Base-by-base conservation (phyloP, 129 eudicot species). In the Calendula officinalis region DNA sequence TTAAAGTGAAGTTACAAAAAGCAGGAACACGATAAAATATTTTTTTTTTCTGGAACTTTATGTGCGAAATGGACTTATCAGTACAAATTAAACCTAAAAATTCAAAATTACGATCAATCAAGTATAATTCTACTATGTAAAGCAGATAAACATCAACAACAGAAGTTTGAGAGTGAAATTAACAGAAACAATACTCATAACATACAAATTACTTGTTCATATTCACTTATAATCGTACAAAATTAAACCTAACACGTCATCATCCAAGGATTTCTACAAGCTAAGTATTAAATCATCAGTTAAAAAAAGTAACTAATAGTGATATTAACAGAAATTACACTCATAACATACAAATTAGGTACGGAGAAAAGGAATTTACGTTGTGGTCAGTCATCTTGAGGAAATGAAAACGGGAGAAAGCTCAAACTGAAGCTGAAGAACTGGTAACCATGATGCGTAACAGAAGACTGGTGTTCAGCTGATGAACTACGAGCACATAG, bases 321-420 rank as follows among this genome's bases (percentile, higher is more conserved):
- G 64, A 72, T 6, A 34, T 11, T 12, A 44, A 30, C 17, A 11
- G 45, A 42, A 39, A 44, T 52, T 43, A 70, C 6, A 51, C 14
- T 61, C 5, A 32, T 60, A 27, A 45, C 40, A 72, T 45, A 57
- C 6, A 32, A 6, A 51, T 27, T 4, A 44, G 10, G 36, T 45
- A 67, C 12, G 10, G 52, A 30, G 4, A 45, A 27, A 14, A 33
- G 41, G 48, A 48, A 38, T 14, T 67, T 60, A 80, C 82, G 78
- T 77, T 76, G 54, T 62, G 83, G 49, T 82, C 83, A 78, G 87
- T 78, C 87, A 82, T 82, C 67, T 71, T 72, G 78, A 54, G 72
- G 52, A 63, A 71, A 67, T 47, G 45, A 64, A 7, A 60, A 7
- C 41, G 67, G 44, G n/a, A 50, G 67, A 52, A 42, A 56, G 73